Evolutionary conservation across 306 rosid species (phyloP), one percentile per base, ranked within the genome.

Genomic region (Mimosa pudica): DNA sequence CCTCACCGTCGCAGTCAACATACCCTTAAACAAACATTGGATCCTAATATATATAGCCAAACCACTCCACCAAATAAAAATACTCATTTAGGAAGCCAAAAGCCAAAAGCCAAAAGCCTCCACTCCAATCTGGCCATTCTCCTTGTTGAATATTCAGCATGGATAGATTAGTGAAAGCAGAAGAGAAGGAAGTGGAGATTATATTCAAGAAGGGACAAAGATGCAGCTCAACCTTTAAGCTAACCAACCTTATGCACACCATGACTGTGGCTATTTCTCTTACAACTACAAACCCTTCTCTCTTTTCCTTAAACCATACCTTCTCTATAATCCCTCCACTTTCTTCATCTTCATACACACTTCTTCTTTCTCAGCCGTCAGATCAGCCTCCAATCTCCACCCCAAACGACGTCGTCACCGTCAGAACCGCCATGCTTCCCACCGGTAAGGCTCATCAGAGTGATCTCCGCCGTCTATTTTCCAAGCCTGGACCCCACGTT

Each of bases 101-200:
- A 38, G 51, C 41, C 41, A n/a, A n/a, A n/a, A 8, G 8, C 41
- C 45, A 69, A 77, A 8, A 38, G 51, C 41, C 41, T 83, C 38
- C 52, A 64, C 68, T 45, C 46, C 52, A 64, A 61, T 45, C 58
- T 45, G 74, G 32, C 70, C 67, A 3, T 38, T 3, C 12, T 42
- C 72, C 38, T 46, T 11, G n/a, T 14, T 45, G 55, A 62, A 42
- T 17, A 12, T 30, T 38, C 72, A 58, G 70, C 78, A 92, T 95
- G 98, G 98, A 95, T 67, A 89, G 98, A 84, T 70, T 95, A 68
- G 98, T 95, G 88, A 91, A 89, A 80, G 81, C 96, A 69, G 98
- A 92, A 51, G 75, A 86, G 74, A 87, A 90, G 20, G 94, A 91
- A 82, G 81, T 91, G n/a, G 89, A 92, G 63, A 11, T 95, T 18